phyloP scores from a whole-genome alignment of 2,329 filamentous ascomycete genomes.

The Dryadomyces sulphureus region DNA sequence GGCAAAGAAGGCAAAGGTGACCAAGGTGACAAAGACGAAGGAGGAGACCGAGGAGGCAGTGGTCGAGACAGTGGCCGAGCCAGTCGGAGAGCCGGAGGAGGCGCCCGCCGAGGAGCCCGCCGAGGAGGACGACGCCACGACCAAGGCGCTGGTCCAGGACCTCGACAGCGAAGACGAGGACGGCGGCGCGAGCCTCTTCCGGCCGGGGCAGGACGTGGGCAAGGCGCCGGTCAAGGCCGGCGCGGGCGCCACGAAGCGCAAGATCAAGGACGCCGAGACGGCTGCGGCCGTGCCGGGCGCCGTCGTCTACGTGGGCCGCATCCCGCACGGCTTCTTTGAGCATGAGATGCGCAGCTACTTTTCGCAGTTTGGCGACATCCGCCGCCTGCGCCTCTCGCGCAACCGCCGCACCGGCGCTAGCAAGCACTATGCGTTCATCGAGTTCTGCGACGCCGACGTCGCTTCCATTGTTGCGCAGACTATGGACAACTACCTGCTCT shows the following conservation, averaged over 20 bases:
- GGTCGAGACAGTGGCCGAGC: not conserved
- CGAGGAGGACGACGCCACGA: constrained; percentile 3
- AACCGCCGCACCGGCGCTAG: constrained; percentile 84
- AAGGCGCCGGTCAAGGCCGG: constrained; percentile 6
- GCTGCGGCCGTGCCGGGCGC: no score
- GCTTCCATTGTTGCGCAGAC: constrained; percentile 86
- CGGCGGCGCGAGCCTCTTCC: constrained; percentile 10
- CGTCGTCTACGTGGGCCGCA: constrained; percentile 74
- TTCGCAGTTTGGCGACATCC: constrained; percentile 77
- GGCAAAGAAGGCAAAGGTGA: not conserved
- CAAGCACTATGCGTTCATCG: constrained; percentile 90
- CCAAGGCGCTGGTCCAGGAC: constrained; percentile 3
- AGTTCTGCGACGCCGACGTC: constrained; percentile 65
- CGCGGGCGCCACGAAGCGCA: not conserved
- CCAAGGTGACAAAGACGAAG: not conserved
- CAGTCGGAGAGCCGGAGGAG: not conserved
- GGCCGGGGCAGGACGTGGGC: constrained; percentile 12
- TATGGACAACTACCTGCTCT: constrained; percentile 96
- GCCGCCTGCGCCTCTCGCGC: constrained; percentile 65
- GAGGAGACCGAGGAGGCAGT: not conserved
- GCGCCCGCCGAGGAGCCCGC: no score
- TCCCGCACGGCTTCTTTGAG: constrained; percentile 72
- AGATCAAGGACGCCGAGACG: not conserved
- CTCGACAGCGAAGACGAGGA: constrained; percentile 2
- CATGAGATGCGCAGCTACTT: constrained; percentile 91